A percentile compares a stretch with the other conserved stretches of the same genome.
Conservation (phyloP, 768 basidiomycete species). For the Mycena haematopus region DNA sequence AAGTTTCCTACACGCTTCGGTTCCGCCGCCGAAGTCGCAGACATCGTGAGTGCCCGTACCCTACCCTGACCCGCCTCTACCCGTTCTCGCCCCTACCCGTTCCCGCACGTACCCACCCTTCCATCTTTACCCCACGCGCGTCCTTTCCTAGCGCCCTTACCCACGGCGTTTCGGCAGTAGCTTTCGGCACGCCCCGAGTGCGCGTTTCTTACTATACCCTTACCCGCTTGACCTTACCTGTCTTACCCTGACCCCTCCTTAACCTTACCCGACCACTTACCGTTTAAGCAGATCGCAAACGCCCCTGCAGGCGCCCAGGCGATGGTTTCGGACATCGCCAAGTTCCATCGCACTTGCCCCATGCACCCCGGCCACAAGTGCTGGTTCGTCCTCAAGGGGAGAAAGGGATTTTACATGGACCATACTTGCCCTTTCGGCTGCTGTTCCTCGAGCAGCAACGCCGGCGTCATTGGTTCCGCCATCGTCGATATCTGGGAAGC, state of each 20-base stretch:
- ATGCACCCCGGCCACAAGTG: background rate
- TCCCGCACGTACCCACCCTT: too few species aligned
- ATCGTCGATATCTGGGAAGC: background rate
- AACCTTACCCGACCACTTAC: too few species aligned
- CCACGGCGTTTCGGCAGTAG: too few species aligned
- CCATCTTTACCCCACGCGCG: too few species aligned
- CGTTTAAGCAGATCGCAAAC: background rate
- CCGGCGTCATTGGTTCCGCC: background rate
- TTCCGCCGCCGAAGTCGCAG: conserved; percentile 16
- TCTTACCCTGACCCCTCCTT: background rate
- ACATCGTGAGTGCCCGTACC: conserved; percentile 23
- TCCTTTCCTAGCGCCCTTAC: too few species aligned
- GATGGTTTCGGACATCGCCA: background rate
- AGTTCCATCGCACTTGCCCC: background rate
- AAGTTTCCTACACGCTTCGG: conserved; percentile 31
- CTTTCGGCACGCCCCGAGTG: too few species aligned
- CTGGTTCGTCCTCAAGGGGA: background rate
- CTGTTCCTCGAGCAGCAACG: background rate
- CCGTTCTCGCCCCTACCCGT: too few species aligned
- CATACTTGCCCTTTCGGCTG: background rate
- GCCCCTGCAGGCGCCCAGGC: background rate
- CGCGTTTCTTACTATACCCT: too few species aligned
- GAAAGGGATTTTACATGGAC: background rate
- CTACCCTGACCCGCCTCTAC: too few species aligned
- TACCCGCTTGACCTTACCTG: background rate